A percentile compares a stretch with the other conserved stretches of the same genome.
Evolutionary conservation across 306 rosid genomes (phyloP).

Genomic region (Casuarina equisetifolia): DNA sequence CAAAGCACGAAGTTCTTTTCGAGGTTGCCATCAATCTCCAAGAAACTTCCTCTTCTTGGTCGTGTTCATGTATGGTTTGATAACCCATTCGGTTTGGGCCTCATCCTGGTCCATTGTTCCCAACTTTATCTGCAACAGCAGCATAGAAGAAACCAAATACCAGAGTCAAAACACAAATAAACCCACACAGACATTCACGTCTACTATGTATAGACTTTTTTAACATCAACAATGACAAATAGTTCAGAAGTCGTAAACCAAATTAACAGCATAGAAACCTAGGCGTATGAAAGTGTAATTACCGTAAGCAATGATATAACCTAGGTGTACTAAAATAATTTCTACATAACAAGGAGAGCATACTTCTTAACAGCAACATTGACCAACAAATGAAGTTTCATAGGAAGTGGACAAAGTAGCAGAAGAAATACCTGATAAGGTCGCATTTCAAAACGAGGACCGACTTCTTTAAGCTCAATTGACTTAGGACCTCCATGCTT

Average conservation of each 20-base stretch:
- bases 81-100: slow-evolving; percentile 81
- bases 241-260: background rate
- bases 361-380: slow-evolving; percentile 3
- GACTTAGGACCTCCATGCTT: slow-evolving; percentile 79
- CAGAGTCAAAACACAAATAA: background rate
- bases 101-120: slow-evolving; percentile 84
- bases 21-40: slow-evolving; percentile 44
- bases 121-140: slow-evolving; percentile 57
- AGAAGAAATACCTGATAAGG: slow-evolving; percentile 59
- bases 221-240: background rate
- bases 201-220: background rate
- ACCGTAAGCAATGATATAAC: background rate
- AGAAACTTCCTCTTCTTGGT: slow-evolving; percentile 57
- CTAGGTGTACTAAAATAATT: background rate
- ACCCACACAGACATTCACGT: background rate
- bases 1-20: background rate
- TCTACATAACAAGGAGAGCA: slow-evolving; percentile 6
- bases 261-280: background rate
- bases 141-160: background rate
- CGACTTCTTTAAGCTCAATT: slow-evolving; percentile 80
- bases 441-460: slow-evolving; percentile 90
- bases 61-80: slow-evolving; percentile 82
- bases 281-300: background rate
- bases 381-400: slow-evolving; percentile 10
- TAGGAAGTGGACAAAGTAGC: slow-evolving; percentile 18